Conservation (phyloP, 495 filamentous ascomycete species). For the Lophium mytilinum region DNA sequence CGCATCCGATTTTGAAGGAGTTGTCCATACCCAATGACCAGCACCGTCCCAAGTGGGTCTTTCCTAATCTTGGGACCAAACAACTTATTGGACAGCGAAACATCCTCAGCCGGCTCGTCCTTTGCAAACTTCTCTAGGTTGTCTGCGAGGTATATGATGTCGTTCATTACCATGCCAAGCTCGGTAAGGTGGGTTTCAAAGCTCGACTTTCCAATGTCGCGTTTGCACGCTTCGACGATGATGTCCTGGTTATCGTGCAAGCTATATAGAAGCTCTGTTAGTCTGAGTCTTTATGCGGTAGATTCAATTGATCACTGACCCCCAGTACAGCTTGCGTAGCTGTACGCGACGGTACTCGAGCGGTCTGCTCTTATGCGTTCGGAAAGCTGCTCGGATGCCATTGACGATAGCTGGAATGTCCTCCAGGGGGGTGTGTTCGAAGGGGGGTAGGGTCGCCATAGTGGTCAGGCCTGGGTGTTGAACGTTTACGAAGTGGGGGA, state of each 20-base stretch:
- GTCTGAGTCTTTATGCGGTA: neutral
- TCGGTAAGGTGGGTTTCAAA: constrained; percentile 68
- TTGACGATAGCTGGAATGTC: constrained; percentile 53
- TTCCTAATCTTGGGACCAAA: constrained; percentile 73
- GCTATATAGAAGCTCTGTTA: constrained; percentile 27
- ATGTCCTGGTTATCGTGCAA: constrained; percentile 65
- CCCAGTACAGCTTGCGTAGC: constrained; percentile 92
- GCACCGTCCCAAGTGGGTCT: constrained; percentile 74
- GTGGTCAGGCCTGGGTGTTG: neutral
- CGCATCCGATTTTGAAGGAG: too few species aligned
- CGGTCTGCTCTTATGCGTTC: constrained; percentile 69
- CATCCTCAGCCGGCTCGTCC: constrained; percentile 67
- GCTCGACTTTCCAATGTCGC: constrained; percentile 64
- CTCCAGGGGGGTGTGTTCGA: constrained; percentile 60
- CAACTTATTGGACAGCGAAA: constrained; percentile 54
- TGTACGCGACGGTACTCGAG: constrained; percentile 74
- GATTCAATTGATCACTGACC: constrained; percentile 35
- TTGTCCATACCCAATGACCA: constrained; percentile 90
- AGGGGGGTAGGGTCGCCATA: constrained; percentile 36
- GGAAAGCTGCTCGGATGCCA: constrained; percentile 55
- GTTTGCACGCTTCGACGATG: constrained; percentile 59
- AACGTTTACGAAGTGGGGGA: too few species aligned
- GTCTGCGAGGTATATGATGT: constrained; percentile 65
- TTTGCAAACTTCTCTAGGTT: constrained; percentile 74
- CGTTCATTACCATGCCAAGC: constrained; percentile 62